Base-by-base conservation (phyloP, 2,329 filamentous ascomycete species). In the Nigrospora osmanthi region DNA sequence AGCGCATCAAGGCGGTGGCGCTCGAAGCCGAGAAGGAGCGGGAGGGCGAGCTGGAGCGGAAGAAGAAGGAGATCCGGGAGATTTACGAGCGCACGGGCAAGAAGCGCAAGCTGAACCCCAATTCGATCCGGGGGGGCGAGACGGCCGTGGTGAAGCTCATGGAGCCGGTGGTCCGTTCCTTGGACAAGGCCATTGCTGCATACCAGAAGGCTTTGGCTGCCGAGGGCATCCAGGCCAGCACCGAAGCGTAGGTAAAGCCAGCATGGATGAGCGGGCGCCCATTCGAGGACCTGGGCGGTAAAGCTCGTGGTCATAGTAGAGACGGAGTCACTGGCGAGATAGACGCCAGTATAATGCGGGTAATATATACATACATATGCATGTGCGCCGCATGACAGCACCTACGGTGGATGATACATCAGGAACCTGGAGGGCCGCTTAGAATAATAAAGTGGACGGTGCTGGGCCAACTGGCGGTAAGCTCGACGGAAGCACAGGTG, bases 1-100 rank as follows among this genome's bases (percentile, higher is more conserved):
- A 85, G 48, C 81, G 93, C 23, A 91, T 97, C 62, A 78, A 85
- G 46, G 82, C 84, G 14, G 87, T 96, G 2, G 87, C 85, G 0
- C 76, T 80, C 13, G 83, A 88, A 55, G 93, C 93, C 0, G 90
- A 96, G 58, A 71, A 71, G 44, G 85, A 87, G 49, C 77, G 87
- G 30, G 72, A 82, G 42, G 72, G 75, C n/a, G 72, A 80, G 43
- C 78, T 94, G 14, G 77, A 80, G 36, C 74, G 71, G 42, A 70
- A 81, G 48, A 88, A 84, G 64, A 75, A 78, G 51, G 81, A 89
- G 55, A 84, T 88, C 14, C 75, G 83, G 43, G 79, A 84, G 45
- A 72, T 86, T 47, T 85, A 82, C 54, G 74, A 86, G 55, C 75
- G 76, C 49, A 93, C 89, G 1, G 82, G 84, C 7, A 87, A 84